A percentile compares a stretch with the other conserved stretches of the same genome.
These are phyloP conservation scores for Mucor racemosus DNA, from an alignment of 371 early-diverging fungal species.

Conservation along the genomic window DNA sequence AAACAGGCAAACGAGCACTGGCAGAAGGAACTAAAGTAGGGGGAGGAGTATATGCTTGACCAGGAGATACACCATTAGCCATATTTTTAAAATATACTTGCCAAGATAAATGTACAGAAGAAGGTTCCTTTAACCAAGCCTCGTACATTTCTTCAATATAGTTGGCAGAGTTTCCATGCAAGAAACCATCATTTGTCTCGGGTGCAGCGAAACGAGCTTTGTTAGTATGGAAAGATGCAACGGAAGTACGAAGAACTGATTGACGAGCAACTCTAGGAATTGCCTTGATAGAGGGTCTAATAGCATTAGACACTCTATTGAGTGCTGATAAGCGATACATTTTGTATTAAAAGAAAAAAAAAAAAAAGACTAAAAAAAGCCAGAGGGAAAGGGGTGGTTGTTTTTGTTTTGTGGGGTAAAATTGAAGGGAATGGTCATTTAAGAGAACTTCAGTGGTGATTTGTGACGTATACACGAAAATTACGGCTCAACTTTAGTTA, in stretches of 20 bases:
- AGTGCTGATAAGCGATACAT: conserved; percentile 44
- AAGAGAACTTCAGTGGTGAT: conserved; percentile 13
- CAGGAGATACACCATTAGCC: conserved; percentile 71
- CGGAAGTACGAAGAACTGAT: conserved; percentile 26
- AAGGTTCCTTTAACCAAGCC: conserved; percentile 91
- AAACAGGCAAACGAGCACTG: conserved; percentile 68
- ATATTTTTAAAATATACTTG: conserved; percentile 95
- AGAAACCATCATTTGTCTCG: conserved; percentile 36
- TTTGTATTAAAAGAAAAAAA: conserved; percentile 19
- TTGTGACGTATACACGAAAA: conserved; percentile 22
- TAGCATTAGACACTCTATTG: conserved; percentile 28
- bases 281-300: conserved; percentile 23
- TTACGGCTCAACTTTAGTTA: conserved; percentile 11
- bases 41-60: conserved; percentile 80
- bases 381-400: conserved; percentile 1
- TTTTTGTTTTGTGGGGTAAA: conserved; percentile 23
- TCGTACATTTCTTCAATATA: conserved; percentile 97
- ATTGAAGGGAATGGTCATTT: background rate
- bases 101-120: conserved; percentile 95
- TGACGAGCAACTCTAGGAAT: conserved; percentile 21
- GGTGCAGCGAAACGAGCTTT: conserved; percentile 33
- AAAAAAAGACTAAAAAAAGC: conserved; percentile 12
- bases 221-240: conserved; percentile 39
- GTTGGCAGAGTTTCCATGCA: conserved; percentile 78
- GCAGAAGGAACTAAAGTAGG: conserved; percentile 79